Conservation (phyloP, 2,329 filamentous ascomycete genomes). For the Aureobasidium sp. region DNA sequence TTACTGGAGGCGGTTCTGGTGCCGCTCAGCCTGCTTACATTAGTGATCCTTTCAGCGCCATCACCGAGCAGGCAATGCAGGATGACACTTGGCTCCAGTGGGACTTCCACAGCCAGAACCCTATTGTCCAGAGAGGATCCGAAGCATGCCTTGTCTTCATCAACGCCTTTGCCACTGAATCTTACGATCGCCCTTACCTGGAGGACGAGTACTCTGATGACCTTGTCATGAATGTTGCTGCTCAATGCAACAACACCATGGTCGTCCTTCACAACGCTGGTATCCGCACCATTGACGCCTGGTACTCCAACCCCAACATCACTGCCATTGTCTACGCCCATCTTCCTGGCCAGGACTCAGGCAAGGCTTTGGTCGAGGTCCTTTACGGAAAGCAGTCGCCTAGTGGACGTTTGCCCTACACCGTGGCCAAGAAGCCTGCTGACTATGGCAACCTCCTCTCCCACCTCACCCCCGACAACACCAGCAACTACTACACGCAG, state of each 20-base stretch:
- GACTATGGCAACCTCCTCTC: slow-evolving; percentile 46
- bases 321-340: slow-evolving; percentile 58
- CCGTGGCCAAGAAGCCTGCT: slow-evolving; percentile 47
- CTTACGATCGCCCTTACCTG: slow-evolving; percentile 30
- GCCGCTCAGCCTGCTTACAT: slow-evolving; percentile 28
- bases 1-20: slow-evolving; percentile 30
- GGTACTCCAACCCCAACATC: slow-evolving; percentile 55
- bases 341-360: slow-evolving; percentile 56
- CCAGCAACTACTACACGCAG: slow-evolving; percentile 16
- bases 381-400: slow-evolving; percentile 51
- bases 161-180: slow-evolving; percentile 43
- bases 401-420: slow-evolving; percentile 55
- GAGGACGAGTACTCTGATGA: slow-evolving; percentile 42
- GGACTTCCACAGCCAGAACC: slow-evolving; percentile 46
- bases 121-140: slow-evolving; percentile 39
- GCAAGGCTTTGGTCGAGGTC: slow-evolving; percentile 46
- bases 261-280: slow-evolving; percentile 60
- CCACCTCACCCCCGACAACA: slow-evolving; percentile 17
- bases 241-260: slow-evolving; percentile 53
- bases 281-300: slow-evolving; percentile 51
- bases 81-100: slow-evolving; percentile 52
- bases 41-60: slow-evolving; percentile 29
- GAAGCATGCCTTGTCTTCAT: slow-evolving; percentile 49
- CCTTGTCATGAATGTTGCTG: slow-evolving; percentile 50
- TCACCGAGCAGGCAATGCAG: slow-evolving; percentile 30